phyloP scores from a whole-genome alignment of 23 red algal genomes.

The Gracilaria gracilis region DNA sequence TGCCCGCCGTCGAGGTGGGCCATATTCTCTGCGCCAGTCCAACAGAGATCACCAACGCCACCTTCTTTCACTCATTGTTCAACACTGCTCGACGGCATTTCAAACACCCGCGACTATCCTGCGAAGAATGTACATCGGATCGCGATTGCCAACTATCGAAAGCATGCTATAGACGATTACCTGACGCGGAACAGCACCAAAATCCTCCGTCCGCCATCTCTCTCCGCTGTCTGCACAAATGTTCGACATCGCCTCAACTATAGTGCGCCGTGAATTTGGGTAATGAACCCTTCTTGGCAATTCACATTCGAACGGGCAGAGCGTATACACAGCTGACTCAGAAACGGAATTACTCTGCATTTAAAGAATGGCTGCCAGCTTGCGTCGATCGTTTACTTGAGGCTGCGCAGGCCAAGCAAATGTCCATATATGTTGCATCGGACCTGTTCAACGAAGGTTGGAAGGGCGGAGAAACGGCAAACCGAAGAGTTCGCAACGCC shows the following conservation, averaged over 20 bases:
- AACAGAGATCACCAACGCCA: neutral
- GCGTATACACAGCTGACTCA: too few relatives aligned
- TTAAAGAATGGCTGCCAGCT: too few relatives aligned
- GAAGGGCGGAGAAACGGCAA: conserved; percentile 39
- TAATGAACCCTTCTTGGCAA: too few relatives aligned
- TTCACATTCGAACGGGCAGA: too few relatives aligned
- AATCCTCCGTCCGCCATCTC: neutral
- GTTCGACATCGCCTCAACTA: neutral
- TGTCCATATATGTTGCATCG: conserved; percentile 12
- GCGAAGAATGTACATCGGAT: conserved; percentile 8
- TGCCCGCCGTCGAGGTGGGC: neutral
- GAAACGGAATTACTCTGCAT: too few relatives aligned
- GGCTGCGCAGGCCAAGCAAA: too few relatives aligned
- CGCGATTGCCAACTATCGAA: conserved; percentile 47
- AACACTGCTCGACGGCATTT: neutral
- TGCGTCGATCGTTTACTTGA: too few relatives aligned
- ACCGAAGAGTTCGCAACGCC: neutral
- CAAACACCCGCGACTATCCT: neutral
- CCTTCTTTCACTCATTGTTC: neutral
- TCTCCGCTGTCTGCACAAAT: neutral
- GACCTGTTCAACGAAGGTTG: conserved; percentile 58
- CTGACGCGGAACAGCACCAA: too few relatives aligned
- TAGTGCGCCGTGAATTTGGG: neutral
- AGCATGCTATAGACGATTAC: conserved; percentile 24
- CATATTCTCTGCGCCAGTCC: neutral